Conservation (phyloP, 2,329 filamentous ascomycete genomes). For the Talaromyces albobiverticillius region DNA sequence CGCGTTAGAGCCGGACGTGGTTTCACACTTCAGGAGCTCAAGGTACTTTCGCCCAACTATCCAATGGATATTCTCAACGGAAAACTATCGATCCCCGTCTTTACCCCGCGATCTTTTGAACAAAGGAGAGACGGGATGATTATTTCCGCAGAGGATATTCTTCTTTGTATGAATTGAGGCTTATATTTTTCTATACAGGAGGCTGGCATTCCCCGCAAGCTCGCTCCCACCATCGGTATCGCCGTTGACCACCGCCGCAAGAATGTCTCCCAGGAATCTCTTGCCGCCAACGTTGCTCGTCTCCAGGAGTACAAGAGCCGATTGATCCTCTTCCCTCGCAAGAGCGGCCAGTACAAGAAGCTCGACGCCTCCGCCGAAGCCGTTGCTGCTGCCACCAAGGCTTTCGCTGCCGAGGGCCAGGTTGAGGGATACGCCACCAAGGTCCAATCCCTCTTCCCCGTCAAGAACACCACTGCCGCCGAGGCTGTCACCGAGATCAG, state of each 20-base stretch:
- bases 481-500: constrained; percentile 70
- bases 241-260: constrained; percentile 92
- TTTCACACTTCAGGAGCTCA: constrained; percentile 96
- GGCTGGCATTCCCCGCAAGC: constrained; percentile 90
- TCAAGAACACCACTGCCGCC: constrained; percentile 59
- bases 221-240: constrained; percentile 95
- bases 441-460: constrained; percentile 65
- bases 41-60: constrained; percentile 64
- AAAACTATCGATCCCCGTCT: constrained; percentile 16
- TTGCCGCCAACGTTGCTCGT: constrained; percentile 91
- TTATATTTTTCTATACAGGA: constrained; percentile 58
- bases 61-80: constrained; percentile 1
- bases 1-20: constrained; percentile 93
- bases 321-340: constrained; percentile 96
- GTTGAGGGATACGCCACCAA: constrained; percentile 52
- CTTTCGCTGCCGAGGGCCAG: constrained; percentile 47
- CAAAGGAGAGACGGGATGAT: background rate
- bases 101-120: background rate
- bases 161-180: constrained; percentile 6
- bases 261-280: constrained; percentile 95
- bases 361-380: constrained; percentile 83
- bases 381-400: constrained; percentile 67
- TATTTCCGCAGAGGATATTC: background rate
- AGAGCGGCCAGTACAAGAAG: constrained; percentile 88
- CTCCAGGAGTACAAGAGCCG: constrained; percentile 97